A percentile compares a stretch with the other conserved stretches of the same genome.
Conservation (phyloP, 495 filamentous ascomycete genomes). For the Pseudoneurospora amorphoporcata region DNA sequence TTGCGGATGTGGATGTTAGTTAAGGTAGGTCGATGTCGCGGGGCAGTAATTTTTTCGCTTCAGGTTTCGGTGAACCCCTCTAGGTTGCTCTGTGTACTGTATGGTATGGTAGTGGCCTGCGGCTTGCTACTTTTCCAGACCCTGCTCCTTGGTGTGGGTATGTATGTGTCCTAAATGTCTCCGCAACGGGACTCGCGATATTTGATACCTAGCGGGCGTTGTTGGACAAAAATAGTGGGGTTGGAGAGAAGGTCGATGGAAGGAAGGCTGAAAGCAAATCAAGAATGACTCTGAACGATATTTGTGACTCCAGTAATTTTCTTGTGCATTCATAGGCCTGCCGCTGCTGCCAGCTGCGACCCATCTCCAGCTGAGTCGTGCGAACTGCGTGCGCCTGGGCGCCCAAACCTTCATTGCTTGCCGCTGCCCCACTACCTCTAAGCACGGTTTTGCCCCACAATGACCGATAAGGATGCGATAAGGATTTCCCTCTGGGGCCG, state of each 20-base stretch:
- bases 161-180: neutral
- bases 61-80: constrained; percentile 10
- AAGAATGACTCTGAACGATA: constrained; percentile 15
- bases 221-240: neutral
- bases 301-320: constrained; percentile 17
- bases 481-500: constrained; percentile 1
- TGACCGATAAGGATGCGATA: constrained; percentile 15
- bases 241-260: neutral
- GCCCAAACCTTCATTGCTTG: neutral
- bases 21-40: constrained; percentile 4
- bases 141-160: neutral
- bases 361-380: neutral
- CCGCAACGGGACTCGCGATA: neutral
- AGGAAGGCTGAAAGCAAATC: neutral
- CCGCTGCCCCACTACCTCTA: neutral
- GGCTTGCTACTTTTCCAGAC: neutral
- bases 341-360: constrained; percentile 3
- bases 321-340: constrained; percentile 21
- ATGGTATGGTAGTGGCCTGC: neutral
- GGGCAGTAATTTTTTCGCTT: constrained; percentile 16
- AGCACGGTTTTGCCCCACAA: constrained; percentile 12
- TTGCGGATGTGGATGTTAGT: constrained; percentile 8
- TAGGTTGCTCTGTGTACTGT: neutral
- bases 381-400: neutral
- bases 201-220: neutral